Evolutionary conservation across 495 filamentous ascomycete genomes (phyloP), one percentile per base, ranked within the genome.

Genomic region (Annulohypoxylon nitens): DNA sequence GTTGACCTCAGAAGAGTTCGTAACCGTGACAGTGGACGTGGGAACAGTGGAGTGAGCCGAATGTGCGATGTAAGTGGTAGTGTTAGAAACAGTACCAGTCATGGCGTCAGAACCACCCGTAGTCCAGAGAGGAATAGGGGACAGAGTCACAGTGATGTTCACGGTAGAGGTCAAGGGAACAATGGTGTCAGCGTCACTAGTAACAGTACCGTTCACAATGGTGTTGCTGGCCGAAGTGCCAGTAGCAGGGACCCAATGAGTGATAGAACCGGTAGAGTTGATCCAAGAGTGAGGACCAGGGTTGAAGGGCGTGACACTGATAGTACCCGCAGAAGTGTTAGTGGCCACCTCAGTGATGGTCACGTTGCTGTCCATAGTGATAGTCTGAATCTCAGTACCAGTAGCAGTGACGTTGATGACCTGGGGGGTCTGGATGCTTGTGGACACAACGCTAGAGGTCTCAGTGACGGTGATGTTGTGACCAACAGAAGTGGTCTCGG

Each of bases 131-230:
- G 67, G 69, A 6, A 69, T 4, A 9, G 71, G 51, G 16, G 26
- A 54, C 10, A 78, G 39, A 0, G 68, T 72, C 0, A 78, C 37
- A 36, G 76, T 78, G 23, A 60, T 37, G 50, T 51, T 64, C 4
- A 20, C 43, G 4, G 23, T 34, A 2, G 47, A 14, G 10, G 43
- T 54, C 36, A 36, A 2, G 10, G 69, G 64, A 18, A 65, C 23
- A 0, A 25, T 61, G 39, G 47, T 58, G 12, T 41, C 50, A 36
- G 16, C 39, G 12, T 39, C 61, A 18, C 53, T 14, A 23, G 34
- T 14, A 16, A 51, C 11, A 41, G 33, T 60, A 47, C 8, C 26
- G 20, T 61, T 66, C 18, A 36, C 57, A 7, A 11, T 43, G 33
- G 18, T 61, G 25, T 33, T 25, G 20, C 18, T 23, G 12, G 61